Evolutionary conservation across 2,329 filamentous ascomycete genomes (phyloP), one percentile per base, ranked within the genome.

Genomic region (Pseudogymnoascus sp.): DNA sequence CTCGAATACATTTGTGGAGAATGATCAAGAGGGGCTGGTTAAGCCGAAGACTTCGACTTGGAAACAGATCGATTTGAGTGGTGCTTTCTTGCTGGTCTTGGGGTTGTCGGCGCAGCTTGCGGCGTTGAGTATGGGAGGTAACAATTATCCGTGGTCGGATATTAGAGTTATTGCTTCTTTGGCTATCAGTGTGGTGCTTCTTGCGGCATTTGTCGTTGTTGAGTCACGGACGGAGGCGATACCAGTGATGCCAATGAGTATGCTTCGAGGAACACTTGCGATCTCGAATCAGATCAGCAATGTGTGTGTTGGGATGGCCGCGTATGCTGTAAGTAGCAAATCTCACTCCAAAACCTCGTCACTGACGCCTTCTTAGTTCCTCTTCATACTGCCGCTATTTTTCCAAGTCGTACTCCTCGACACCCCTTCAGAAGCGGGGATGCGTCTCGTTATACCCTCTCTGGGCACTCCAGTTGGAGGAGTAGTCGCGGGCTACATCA

Each of bases 321-420:
- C 83, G 1, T 88, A 88, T 71, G 84, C 83, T 14, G 84, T 87
- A 70, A 72, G 82, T 77, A 23, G 28, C 25, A 28, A 28, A 2
- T 34, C 40, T 14, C 28, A 25, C n/a, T 18, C 8, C n/a, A 4
- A 37, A 28, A 1, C 3, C 8, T n/a, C 5, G 3, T 2, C 12
- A 62, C 38, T 64, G 37, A 66, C 37, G 0, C 73, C 11, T 11
- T 46, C 1, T 23, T 46, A 82, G 79, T 84, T 89, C 66, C 77
- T 89, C 14, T 90, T 90, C 75, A 87, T 88, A 69, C 80, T 88
- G 0, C 88, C 88, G 0, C 76, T 90, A 4, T 90, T 88, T 75
- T 90, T 89, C 70, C 86, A 89, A 68, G 84, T 84, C 0, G 84
- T 89, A 5, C 79, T 88, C 2, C 74, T 84, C 1, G 86, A 89